phyloP scores from a whole-genome alignment of 768 basidiomycete genomes.

The Paxillus rubicundulus region DNA sequence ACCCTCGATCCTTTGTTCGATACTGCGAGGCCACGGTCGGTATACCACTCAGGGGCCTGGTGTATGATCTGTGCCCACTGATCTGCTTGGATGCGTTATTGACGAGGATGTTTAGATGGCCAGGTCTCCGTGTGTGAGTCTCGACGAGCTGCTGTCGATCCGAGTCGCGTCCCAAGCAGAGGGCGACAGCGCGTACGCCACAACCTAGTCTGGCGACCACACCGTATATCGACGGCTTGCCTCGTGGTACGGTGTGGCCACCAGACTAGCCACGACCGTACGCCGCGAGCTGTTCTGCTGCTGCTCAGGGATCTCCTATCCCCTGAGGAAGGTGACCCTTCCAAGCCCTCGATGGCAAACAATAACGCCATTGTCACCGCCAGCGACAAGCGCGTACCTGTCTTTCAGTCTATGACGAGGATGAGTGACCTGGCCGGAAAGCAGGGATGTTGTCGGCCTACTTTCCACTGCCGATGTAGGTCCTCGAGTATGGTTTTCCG shows the following conservation, averaged over 20 bases:
- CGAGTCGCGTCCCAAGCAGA: slow-evolving; percentile 42
- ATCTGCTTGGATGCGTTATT: slow-evolving; percentile 58
- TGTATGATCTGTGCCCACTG: not conserved
- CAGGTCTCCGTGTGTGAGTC: slow-evolving; percentile 44
- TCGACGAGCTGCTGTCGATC: slow-evolving; percentile 46
- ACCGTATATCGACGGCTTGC: no score
- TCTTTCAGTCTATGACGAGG: not conserved
- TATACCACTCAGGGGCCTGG: no score
- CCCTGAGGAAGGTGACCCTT: slow-evolving; percentile 54
- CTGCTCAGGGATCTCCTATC: slow-evolving; percentile 49
- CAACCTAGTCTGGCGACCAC: no score
- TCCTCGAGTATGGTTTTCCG: slow-evolving; percentile 47
- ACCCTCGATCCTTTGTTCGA: slow-evolving; percentile 43
- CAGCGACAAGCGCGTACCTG: slow-evolving; percentile 22
- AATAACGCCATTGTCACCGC: slow-evolving; percentile 44
- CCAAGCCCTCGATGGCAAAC: slow-evolving; percentile 52
- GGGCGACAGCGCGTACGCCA: slow-evolving; percentile 34
- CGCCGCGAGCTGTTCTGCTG: slow-evolving; percentile 44
- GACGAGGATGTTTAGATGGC: slow-evolving; percentile 53
- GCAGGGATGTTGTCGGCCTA: slow-evolving; percentile 7
- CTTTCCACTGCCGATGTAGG: slow-evolving; percentile 54
- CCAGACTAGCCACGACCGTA: no score
- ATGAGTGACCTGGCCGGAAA: not conserved
- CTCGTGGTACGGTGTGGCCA: no score
- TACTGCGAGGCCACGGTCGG: slow-evolving; percentile 26